phyloP scores from a whole-genome alignment of 768 basidiomycete species.

The Leccinellum albellum region DNA sequence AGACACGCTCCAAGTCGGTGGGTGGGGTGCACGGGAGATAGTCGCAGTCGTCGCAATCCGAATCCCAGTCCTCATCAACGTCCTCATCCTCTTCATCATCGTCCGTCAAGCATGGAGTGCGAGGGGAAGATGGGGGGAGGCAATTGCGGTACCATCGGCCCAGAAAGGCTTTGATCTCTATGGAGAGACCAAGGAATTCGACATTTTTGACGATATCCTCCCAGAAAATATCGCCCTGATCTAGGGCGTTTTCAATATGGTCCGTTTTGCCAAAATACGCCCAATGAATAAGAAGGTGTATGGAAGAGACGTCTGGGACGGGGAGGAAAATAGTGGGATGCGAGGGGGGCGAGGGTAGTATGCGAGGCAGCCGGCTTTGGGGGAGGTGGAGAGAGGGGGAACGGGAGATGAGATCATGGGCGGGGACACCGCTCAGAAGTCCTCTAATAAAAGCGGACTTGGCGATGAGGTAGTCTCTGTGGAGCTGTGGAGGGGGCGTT shows the following conservation, averaged over 20 bases:
- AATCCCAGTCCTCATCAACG: constrained; percentile 29
- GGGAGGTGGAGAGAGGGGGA: constrained; percentile 32
- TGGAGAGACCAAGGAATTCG: constrained; percentile 77
- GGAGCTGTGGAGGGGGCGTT: no score
- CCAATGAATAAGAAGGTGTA: constrained; percentile 73
- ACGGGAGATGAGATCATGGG: constrained; percentile 49
- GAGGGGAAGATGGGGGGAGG: constrained; percentile 41
- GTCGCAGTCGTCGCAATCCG: constrained; percentile 26
- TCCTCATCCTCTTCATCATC: constrained; percentile 20
- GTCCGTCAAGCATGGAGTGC: constrained; percentile 24
- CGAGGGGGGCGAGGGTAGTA: constrained; percentile 57
- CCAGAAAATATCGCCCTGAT: constrained; percentile 67
- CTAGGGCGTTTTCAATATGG: constrained; percentile 65
- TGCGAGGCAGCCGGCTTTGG: constrained; percentile 55
- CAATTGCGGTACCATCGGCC: constrained; percentile 71
- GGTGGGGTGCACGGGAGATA: constrained; percentile 33
- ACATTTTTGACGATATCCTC: constrained; percentile 86
- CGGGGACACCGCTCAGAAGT: constrained; percentile 65
- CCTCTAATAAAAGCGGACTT: constrained; percentile 72
- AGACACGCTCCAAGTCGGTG: constrained; percentile 23
- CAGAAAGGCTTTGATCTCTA: constrained; percentile 74
- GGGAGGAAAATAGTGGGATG: constrained; percentile 73
- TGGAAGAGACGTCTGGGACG: constrained; percentile 68
- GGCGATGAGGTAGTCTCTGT: constrained; percentile 77
- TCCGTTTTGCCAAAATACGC: constrained; percentile 74